These are phyloP conservation scores for Sequoiadendron giganteum DNA, from an alignment of 75 land plant species.

Conservation along the genomic window DNA sequence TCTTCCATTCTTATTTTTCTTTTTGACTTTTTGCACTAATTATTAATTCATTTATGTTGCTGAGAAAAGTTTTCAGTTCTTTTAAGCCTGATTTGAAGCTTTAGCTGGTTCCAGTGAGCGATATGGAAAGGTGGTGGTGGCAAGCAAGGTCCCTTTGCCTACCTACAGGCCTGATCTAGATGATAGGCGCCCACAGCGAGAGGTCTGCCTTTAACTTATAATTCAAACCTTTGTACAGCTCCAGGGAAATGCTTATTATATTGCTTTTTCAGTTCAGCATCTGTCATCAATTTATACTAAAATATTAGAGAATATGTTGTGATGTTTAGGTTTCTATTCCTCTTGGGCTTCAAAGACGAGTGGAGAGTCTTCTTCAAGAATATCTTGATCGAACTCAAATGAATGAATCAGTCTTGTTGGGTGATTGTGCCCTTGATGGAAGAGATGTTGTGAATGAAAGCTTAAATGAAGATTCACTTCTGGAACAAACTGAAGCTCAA, in stretches of 20 bases:
- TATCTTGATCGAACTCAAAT: constrained; percentile 51
- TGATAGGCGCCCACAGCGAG: constrained; percentile 89
- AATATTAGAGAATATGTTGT: background rate
- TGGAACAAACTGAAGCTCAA: constrained; percentile 7
- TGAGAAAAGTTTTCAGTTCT: background rate
- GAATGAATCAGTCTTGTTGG: constrained; percentile 19
- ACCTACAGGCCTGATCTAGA: constrained; percentile 97
- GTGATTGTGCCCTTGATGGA: constrained; percentile 10
- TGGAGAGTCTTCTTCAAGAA: constrained; percentile 72
- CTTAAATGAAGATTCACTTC: constrained; percentile 39
- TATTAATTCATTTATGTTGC: constrained; percentile 1
- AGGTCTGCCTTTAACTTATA: constrained; percentile 40
- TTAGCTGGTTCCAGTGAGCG: constrained; percentile 42
- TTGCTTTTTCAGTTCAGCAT: constrained; percentile 4
- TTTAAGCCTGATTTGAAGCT: background rate
- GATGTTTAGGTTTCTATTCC: constrained; percentile 63
- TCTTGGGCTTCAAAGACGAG: constrained; percentile 62
- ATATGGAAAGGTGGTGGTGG: constrained; percentile 89
- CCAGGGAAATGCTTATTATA: background rate
- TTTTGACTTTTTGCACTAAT: background rate
- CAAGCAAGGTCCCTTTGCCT: constrained; percentile 94
- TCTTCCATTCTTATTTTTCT: background rate
- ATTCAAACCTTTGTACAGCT: background rate
- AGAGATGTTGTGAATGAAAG: constrained; percentile 13
- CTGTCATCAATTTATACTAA: background rate